These are phyloP conservation scores for Oryza glumipatula DNA, from an alignment of 176 grass and related monocot species.

Conservation along the genomic window DNA sequence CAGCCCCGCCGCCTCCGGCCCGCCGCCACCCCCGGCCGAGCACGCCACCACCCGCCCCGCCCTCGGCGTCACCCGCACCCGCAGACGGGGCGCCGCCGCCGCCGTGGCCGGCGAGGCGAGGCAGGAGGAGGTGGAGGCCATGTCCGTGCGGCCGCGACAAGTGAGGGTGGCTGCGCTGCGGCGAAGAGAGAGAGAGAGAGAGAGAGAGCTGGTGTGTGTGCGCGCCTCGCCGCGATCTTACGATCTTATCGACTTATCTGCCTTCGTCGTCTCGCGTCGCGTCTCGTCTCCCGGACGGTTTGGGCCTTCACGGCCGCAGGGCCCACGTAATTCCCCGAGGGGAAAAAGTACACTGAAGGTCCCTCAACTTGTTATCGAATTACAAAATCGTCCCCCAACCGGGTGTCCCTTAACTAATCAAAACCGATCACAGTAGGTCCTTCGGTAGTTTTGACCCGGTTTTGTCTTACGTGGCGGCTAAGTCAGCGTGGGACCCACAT, in stretches of 20 bases:
- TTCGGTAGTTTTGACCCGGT: too few relatives aligned
- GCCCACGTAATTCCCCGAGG: not conserved
- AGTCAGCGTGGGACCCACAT: too few relatives aligned
- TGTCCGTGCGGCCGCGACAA: constrained; percentile 4
- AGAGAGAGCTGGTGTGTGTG: not conserved
- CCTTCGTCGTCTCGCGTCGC: not conserved
- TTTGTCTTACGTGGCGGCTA: too few relatives aligned
- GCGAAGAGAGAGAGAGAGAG: not conserved
- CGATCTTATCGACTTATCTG: constrained; percentile 49
- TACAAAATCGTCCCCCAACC: too few relatives aligned
- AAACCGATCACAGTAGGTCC: too few relatives aligned
- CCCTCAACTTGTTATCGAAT: too few relatives aligned
- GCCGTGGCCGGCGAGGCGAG: constrained; percentile 30
- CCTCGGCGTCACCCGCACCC: constrained; percentile 3
- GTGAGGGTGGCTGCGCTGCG: not conserved
- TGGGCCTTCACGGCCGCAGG: not conserved
- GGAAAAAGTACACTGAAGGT: too few relatives aligned
- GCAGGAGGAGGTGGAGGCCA: constrained; percentile 49
- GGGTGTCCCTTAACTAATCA: too few relatives aligned
- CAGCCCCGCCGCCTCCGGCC: not conserved
- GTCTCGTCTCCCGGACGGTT: constrained; percentile 22
- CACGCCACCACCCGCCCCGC: constrained; percentile 44
- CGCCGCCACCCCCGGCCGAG: constrained; percentile 16
- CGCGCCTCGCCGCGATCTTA: not conserved
- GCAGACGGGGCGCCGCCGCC: not conserved